phyloP scores from a whole-genome alignment of 2,329 filamentous ascomycete genomes.

The Ascochyta pisi region DNA sequence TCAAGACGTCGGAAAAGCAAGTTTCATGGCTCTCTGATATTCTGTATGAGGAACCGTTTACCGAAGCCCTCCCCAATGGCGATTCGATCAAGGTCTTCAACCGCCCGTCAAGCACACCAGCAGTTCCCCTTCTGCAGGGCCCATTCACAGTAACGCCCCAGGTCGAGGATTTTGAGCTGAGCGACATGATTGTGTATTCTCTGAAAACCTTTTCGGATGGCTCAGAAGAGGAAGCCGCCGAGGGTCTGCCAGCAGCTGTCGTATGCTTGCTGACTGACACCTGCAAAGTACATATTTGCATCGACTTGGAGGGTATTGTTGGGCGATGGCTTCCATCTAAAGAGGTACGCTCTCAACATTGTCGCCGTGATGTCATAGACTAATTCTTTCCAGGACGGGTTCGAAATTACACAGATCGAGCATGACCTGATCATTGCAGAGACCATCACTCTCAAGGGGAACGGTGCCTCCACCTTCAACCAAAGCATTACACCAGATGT shows the following conservation, averaged over 20 bases:
- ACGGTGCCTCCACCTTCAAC: constrained; percentile 47
- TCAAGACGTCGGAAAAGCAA: constrained; percentile 59
- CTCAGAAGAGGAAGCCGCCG: constrained; percentile 55
- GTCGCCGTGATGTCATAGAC: not conserved
- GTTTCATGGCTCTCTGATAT: constrained; percentile 63
- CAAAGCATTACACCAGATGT: constrained; percentile 65
- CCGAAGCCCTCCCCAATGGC: constrained; percentile 50
- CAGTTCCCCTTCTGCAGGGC: constrained; percentile 67
- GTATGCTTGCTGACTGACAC: constrained; percentile 64
- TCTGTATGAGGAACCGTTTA: constrained; percentile 57
- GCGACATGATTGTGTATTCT: constrained; percentile 66
- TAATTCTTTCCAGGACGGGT: constrained; percentile 27
- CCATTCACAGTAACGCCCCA: constrained; percentile 63
- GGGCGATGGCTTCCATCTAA: constrained; percentile 66
- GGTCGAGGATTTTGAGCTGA: constrained; percentile 63
- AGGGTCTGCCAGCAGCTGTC: constrained; percentile 63
- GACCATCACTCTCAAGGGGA: constrained; percentile 44
- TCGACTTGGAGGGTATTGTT: constrained; percentile 68
- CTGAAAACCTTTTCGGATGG: constrained; percentile 58
- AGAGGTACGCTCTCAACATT: constrained; percentile 27
- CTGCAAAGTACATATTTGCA: constrained; percentile 64
- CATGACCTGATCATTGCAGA: constrained; percentile 51
- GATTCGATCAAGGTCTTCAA: constrained; percentile 60
- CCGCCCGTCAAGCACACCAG: constrained; percentile 61
- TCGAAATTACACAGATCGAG: constrained; percentile 25